Percentiles rank a stretch among this genome's conserved stretches.
phyloP scores from a whole-genome alignment of 352 stramenopile species.

The Phytophthora constricta region DNA sequence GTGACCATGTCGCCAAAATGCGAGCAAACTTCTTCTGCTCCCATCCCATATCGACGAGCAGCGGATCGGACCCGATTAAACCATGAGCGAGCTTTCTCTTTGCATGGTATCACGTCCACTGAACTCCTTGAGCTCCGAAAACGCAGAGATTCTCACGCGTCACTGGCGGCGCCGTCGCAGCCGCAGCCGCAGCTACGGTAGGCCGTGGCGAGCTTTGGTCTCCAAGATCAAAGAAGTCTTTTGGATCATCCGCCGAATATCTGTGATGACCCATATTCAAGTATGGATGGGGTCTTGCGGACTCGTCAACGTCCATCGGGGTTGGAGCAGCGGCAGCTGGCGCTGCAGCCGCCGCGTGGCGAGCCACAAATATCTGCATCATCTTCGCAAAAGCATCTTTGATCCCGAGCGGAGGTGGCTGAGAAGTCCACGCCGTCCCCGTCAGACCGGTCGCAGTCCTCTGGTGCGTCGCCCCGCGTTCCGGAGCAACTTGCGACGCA shows the following conservation, averaged over 20 bases:
- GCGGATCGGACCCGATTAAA: slow-evolving; percentile 13
- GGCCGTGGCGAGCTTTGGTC: background rate
- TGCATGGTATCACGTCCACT: slow-evolving; percentile 2
- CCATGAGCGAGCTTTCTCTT: slow-evolving; percentile 21
- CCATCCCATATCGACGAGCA: slow-evolving; percentile 5
- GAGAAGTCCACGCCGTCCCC: background rate
- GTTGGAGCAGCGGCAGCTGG: background rate
- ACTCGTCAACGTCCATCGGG: background rate
- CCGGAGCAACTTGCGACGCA: no score
- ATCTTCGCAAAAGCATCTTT: slow-evolving; percentile 1
- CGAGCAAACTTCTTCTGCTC: background rate
- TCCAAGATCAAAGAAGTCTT: slow-evolving; percentile 14
- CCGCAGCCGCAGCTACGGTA: background rate
- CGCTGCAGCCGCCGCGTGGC: background rate
- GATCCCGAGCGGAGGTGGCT: background rate
- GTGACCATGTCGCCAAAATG: slow-evolving; percentile 20
- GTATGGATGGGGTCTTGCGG: background rate
- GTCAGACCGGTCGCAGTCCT: background rate
- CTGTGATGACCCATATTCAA: background rate
- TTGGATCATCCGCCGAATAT: background rate
- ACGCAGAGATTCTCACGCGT: slow-evolving; percentile 5
- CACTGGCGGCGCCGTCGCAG: background rate
- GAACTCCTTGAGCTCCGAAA: slow-evolving; percentile 20
- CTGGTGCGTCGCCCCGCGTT: no score
- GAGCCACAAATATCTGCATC: background rate